Conservation (phyloP, 1,284 basidiomycete species). For the Rhodofomes roseus region DNA sequence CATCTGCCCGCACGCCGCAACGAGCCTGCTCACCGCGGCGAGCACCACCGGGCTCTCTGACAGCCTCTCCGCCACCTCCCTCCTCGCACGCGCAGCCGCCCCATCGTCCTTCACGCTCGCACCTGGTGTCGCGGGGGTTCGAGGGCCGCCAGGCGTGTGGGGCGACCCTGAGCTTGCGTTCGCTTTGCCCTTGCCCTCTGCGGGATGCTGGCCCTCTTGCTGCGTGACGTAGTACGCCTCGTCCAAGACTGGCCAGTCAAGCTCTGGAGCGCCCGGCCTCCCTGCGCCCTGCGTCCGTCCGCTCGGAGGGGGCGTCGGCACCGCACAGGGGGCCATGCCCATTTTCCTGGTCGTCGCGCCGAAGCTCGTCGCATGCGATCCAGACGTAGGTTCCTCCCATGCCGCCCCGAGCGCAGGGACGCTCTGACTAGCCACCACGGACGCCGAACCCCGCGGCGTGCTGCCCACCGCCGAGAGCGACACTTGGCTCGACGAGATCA, state of each 20-base stretch:
- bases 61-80: slow-evolving; percentile 40
- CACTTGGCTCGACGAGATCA: not conserved
- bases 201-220: not conserved
- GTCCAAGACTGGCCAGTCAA: slow-evolving; percentile 4
- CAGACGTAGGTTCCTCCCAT: not conserved
- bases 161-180: not conserved
- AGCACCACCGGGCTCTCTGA: slow-evolving; percentile 54
- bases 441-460: slow-evolving; percentile 6
- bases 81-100: not conserved
- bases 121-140: not conserved
- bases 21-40: slow-evolving; percentile 55
- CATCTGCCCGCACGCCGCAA: slow-evolving; percentile 66
- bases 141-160: not conserved
- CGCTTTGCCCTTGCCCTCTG: not conserved
- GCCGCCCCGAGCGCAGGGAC: not conserved
- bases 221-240: not conserved
- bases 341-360: not conserved
- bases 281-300: not conserved
- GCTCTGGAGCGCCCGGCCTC: not conserved
- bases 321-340: not conserved
- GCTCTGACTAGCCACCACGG: not conserved
- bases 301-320: not conserved
- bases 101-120: not conserved
- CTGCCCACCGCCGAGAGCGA: slow-evolving; percentile 21
- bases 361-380: not conserved